Evolutionary conservation across 176 grass and related monocot genomes (phyloP).

Genomic region (Hsuehochloa calcarea): DNA sequence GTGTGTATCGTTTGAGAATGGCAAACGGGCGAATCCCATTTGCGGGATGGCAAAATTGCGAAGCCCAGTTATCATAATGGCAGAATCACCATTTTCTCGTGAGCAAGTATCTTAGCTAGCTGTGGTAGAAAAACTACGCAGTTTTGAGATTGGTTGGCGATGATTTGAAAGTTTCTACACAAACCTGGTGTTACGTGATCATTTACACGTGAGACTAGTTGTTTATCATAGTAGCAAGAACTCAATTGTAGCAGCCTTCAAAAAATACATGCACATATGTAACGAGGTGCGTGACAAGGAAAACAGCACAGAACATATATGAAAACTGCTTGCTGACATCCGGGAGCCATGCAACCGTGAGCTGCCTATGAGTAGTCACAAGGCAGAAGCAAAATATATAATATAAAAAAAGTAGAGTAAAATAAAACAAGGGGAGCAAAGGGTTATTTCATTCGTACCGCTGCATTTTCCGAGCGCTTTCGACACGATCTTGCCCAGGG

Average conservation of each 20-base stretch:
- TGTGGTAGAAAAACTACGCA: background rate
- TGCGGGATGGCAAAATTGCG: too few relatives aligned
- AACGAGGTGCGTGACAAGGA: background rate
- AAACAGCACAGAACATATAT: background rate
- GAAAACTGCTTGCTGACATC: background rate
- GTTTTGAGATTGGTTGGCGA: background rate
- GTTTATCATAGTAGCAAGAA: background rate
- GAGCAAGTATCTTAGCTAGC: background rate
- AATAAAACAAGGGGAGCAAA: background rate
- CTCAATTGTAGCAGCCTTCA: background rate
- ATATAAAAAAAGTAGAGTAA: too few relatives aligned
- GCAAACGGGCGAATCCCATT: too few relatives aligned
- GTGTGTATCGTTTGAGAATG: too few relatives aligned
- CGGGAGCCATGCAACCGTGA: background rate
- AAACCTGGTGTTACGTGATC: background rate
- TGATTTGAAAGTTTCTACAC: too few relatives aligned
- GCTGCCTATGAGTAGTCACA: background rate
- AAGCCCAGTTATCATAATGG: too few relatives aligned
- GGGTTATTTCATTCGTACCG: slow-evolving; percentile 34
- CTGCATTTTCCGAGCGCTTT: slow-evolving; percentile 67
- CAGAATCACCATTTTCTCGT: too few relatives aligned
- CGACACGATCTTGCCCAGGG: slow-evolving; percentile 54
- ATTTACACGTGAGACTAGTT: too few relatives aligned
- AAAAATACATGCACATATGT: background rate
- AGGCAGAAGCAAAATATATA: background rate